Evolutionary conservation across 1,284 basidiomycete genomes (phyloP), one percentile per base, ranked within the genome.

Genomic region (Irpex rosettiformis): DNA sequence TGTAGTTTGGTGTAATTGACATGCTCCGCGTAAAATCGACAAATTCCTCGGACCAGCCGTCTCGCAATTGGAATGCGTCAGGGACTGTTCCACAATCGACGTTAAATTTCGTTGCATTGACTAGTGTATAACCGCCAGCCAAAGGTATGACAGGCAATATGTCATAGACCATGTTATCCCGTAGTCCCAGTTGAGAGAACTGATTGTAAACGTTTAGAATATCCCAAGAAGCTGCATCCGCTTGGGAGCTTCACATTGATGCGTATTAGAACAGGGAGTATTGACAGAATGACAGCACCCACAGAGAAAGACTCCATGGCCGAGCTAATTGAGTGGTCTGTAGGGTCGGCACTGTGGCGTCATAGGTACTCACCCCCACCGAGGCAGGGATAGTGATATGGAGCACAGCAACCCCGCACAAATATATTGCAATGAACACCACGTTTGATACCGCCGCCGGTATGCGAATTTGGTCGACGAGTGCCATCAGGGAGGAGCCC

Each of bases 121-220:
- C 55, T 10, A 10, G 18, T 10, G 55, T 13, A 10, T 49, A 25
- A 5, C 24, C 40, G 4, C 7, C 10, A 1, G 54, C 55, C 8
- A 18, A 7, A 16, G 47, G 29, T 4, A 56, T 10, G 5, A n/a
- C 13, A 7, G 58, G 58, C 10, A 59, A 30, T 27, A 59, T 49
- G n/a, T 59, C 58, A 27, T 59, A 56, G 8, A 59, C 24, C 49
- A 48, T 59, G 51, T 53, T 56, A 27, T 56, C 51, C 11, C 11
- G 45, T 1, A 47, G 45, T 47, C 45, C 45, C 6, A 59, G 11
- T 11, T 37, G 55, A 18, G 10, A 18, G 11, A 56, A 24, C 16
- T 43, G 28, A 8, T 43, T 22, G 18, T 52, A 55, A 4, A 37
- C n/a, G 4, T 37, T 40, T 7, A 49, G 30, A 18, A 55, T 33